These are phyloP conservation scores for Acanthamoeba culbertsoni DNA, from an alignment of 208 protist genomes.

Conservation along the genomic window DNA sequence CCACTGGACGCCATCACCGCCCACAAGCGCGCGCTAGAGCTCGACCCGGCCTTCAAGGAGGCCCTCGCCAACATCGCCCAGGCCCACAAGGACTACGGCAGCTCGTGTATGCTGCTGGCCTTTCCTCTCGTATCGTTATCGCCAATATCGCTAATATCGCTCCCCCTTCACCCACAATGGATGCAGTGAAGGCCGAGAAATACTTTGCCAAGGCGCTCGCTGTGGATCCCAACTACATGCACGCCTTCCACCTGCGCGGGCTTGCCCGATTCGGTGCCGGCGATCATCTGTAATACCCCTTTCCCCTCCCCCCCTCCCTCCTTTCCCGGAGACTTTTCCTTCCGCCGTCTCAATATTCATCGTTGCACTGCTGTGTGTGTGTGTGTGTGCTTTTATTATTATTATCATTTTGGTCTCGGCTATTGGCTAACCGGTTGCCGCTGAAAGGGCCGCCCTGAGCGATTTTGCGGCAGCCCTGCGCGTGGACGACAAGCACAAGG, in stretches of 20 bases:
- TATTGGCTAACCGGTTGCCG: no score
- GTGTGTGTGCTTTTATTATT: background rate
- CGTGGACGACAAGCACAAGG: conserved; percentile 58
- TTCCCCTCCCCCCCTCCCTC: background rate
- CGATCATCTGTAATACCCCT: background rate
- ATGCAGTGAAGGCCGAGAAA: conserved; percentile 30
- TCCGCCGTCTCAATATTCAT: no score
- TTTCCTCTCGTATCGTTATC: background rate
- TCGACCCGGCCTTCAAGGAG: conserved; percentile 74
- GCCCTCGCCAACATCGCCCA: conserved; percentile 75
- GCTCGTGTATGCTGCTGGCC: background rate
- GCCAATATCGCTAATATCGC: no score
- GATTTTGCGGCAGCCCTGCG: conserved; percentile 65
- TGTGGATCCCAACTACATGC: conserved; percentile 67
- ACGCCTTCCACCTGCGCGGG: conserved; percentile 74
- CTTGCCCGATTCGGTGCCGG: conserved; percentile 66
- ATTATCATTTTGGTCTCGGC: background rate
- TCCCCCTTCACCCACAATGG: background rate
- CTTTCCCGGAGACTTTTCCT: background rate
- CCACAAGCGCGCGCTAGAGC: conserved; percentile 61
- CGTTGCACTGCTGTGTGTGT: background rate
- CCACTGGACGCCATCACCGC: conserved; percentile 61
- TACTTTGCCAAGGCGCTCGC: conserved; percentile 64
- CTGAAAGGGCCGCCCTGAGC: conserved; percentile 65
- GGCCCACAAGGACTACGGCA: conserved; percentile 72